Conservation (phyloP, 192 early-diverging fungal genomes). For the Geranomyces michiganensis region DNA sequence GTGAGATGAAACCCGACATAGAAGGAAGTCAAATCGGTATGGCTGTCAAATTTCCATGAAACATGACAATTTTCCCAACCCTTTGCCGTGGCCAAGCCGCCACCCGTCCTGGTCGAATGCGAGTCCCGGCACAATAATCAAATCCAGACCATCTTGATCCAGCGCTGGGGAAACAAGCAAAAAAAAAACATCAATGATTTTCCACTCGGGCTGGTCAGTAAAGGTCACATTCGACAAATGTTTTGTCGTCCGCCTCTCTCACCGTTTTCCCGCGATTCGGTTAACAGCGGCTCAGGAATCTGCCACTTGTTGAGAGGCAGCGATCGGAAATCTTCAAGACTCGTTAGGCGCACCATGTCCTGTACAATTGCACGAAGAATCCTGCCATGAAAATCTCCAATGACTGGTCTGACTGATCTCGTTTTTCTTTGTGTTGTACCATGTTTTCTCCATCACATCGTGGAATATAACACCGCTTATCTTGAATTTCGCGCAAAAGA, state of each 20-base stretch:
- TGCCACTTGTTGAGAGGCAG: conserved; percentile 68
- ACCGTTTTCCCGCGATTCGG: conserved; percentile 61
- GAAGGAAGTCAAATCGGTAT: background rate
- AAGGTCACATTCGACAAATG: too few species aligned
- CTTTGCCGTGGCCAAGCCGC: conserved; percentile 68
- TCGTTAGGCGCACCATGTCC: conserved; percentile 71
- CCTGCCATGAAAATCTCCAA: too few species aligned
- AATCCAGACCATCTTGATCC: conserved; percentile 56
- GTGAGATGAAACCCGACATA: background rate
- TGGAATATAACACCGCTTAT: conserved; percentile 36
- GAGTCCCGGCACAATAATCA: conserved; percentile 66
- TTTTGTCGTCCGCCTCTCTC: too few species aligned
- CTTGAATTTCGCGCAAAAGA: too few species aligned
- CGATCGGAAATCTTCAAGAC: conserved; percentile 59
- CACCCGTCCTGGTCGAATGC: conserved; percentile 62
- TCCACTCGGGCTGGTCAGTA: too few species aligned
- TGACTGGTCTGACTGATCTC: too few species aligned
- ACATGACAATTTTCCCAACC: conserved; percentile 20
- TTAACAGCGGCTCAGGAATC: conserved; percentile 64
- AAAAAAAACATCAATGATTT: too few species aligned
- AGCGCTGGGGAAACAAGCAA: conserved; percentile 44
- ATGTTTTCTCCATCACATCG: conserved; percentile 35
- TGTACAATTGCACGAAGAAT: too few species aligned
- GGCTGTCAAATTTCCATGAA: too few species aligned
- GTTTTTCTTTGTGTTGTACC: too few species aligned